Percentiles rank a stretch among this genome's conserved stretches.
These are phyloP conservation scores for Vitellaria paradoxa DNA, from an alignment of 179 eudicot species.

Conservation along the genomic window DNA sequence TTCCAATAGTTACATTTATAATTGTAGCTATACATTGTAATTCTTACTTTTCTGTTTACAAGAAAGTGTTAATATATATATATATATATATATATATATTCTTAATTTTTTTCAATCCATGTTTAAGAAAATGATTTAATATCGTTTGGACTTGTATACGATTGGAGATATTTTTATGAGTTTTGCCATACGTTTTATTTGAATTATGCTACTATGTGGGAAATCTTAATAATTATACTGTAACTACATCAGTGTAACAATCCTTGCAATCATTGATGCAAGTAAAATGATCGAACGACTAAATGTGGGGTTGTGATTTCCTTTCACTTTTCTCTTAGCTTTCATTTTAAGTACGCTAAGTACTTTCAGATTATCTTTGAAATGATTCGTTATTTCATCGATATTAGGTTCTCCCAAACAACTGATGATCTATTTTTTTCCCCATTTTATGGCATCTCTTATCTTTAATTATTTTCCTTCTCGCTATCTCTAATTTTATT, in stretches of 20 bases:
- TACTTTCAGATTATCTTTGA: slow-evolving; percentile 1
- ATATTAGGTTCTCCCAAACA: neutral
- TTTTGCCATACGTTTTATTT: neutral
- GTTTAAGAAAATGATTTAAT: too few relatives aligned
- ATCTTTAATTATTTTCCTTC: neutral
- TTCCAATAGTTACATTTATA: too few relatives aligned
- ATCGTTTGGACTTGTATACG: neutral
- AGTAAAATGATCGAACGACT: neutral
- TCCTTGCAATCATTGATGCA: neutral
- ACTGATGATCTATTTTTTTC: neutral
- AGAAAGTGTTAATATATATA: too few relatives aligned
- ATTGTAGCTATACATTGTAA: too few relatives aligned
- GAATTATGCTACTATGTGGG: neutral
- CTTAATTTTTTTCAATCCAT: too few relatives aligned
- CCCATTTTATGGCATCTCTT: neutral
- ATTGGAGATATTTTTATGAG: neutral
- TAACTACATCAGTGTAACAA: neutral
- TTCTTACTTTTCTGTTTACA: too few relatives aligned
- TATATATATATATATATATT: slow-evolving; percentile 41
- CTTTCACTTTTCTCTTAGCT: neutral
- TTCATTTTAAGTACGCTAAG: neutral
- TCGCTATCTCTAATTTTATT: neutral
- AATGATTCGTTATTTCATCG: neutral
- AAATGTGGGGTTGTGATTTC: neutral
- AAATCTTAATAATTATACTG: too few relatives aligned